Conservation (phyloP, 805 yeast genomes). For the Huiozyma sinensis region DNA sequence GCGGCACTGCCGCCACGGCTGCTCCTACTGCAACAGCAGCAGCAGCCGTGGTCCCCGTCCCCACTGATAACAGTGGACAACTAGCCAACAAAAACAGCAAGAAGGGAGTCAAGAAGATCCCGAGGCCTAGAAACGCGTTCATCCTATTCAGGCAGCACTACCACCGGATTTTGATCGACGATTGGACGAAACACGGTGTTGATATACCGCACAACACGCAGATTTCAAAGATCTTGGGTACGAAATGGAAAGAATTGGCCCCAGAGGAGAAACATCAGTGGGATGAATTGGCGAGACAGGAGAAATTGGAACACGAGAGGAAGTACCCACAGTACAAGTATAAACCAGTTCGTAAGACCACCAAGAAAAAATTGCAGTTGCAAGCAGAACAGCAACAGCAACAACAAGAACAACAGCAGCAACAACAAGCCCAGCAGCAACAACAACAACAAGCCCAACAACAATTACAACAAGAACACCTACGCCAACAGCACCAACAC, state of each 20-base stretch:
- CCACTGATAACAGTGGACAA: not conserved
- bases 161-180: conserved; percentile 42
- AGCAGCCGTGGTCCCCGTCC: not conserved
- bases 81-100: too few relatives aligned
- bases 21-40: not conserved
- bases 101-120: conserved; percentile 33
- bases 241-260: conserved; percentile 33
- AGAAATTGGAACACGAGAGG: conserved; percentile 68
- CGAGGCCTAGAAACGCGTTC: conserved; percentile 68
- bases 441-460: conserved; percentile 1
- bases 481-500: not conserved
- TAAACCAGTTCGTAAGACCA: conserved; percentile 36
- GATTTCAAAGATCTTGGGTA: conserved; percentile 48
- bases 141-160: conserved; percentile 77
- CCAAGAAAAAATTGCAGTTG: conserved; percentile 1
- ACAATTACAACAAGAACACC: not conserved
- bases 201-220: conserved; percentile 27
- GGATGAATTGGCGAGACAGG: conserved; percentile 74
- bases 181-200: conserved; percentile 11
- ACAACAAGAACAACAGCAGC: conserved; percentile 5
- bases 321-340: conserved; percentile 85
- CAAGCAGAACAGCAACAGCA: not conserved
- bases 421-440: conserved; percentile 8
- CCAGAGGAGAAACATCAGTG: conserved; percentile 62
- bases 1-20: not conserved